Evolutionary conservation across 1,284 basidiomycete genomes (phyloP).

Genomic region (Trichosporon faecale): DNA sequence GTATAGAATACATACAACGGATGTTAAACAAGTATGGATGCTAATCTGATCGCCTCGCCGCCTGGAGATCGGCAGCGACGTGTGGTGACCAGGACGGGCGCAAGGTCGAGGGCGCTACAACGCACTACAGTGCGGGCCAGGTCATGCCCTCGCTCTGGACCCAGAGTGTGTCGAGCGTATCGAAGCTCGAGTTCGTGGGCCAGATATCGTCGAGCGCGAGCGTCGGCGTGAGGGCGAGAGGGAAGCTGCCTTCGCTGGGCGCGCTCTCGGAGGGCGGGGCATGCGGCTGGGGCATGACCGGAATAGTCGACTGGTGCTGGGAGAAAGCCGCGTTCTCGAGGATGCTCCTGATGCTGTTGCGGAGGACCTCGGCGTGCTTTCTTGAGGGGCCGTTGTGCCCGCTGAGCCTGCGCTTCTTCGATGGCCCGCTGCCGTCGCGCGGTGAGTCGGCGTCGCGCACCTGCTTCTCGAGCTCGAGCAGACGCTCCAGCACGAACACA

Average conservation of each 20-base stretch:
- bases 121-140: not conserved
- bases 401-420: not conserved
- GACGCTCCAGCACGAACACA: conserved; percentile 22
- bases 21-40: not conserved
- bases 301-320: not conserved
- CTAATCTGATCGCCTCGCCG: not conserved
- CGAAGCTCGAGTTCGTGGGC: not conserved
- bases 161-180: conserved; percentile 7
- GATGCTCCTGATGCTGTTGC: not conserved
- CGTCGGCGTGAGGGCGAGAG: not conserved
- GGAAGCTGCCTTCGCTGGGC: not conserved
- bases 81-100: not conserved
- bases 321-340: not conserved
- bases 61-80: too few species aligned
- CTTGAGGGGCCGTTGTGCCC: not conserved
- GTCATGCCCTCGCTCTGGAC: not conserved
- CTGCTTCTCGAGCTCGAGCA: conserved; percentile 15
- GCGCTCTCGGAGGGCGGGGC: not conserved
- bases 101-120: not conserved
- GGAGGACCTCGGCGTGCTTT: not conserved
- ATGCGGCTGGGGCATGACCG: not conserved
- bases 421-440: not conserved
- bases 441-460: not conserved
- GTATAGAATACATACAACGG: not conserved
- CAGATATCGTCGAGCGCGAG: conserved; percentile 6